Base-by-base conservation (phyloP, 768 basidiomycete genomes). In the Mycena venus region DNA sequence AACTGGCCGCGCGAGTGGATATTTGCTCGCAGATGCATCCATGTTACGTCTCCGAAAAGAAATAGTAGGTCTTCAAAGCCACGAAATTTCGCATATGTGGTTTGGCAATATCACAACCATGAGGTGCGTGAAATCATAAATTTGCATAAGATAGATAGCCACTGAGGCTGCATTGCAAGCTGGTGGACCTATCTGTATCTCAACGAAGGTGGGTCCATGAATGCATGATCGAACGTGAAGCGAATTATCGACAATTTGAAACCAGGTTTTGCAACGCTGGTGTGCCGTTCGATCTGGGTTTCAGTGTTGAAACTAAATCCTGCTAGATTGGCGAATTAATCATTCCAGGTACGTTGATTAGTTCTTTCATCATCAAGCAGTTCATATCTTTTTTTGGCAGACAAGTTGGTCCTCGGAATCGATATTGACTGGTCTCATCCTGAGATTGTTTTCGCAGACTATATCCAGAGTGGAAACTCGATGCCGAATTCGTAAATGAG, bases 51-150 rank as follows among this genome's bases (percentile, higher is more conserved):
- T 83, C 82, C 12, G 90, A 86, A 53, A 90, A 89, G 85, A 92
- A 93, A 83, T 94, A 47, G 91, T 92, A 2, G 83, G 83, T 15
- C 87, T 88, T 1, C 91, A 92, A 79, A 87, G 87, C 72, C 94
- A 95, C 77, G 93, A 93, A 80, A 85, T 91, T 40, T 87, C 89
- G n/a, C 89, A 89, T 78, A 87, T 90, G 87, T 87, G 89, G 86
- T 93, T 94, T 72, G 94, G 93, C 21, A 88, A 94, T 79, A 90
- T 94, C 71, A 88, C 91, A 7, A 93, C 93, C 0, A 93, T 93
- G 92, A 87, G 85, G 72, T 92, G 90, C 32, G 49, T 40, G 58
- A 15, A 31, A 31, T 31, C 40, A 25, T 25, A 12, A 25, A n/a
- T 12, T 11, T 21, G 10, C 21, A 44, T 31, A 3, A 36, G n/a